These are phyloP conservation scores for Platanus orientalis DNA, from an alignment of 164 flowering plant species.

Conservation along the genomic window DNA sequence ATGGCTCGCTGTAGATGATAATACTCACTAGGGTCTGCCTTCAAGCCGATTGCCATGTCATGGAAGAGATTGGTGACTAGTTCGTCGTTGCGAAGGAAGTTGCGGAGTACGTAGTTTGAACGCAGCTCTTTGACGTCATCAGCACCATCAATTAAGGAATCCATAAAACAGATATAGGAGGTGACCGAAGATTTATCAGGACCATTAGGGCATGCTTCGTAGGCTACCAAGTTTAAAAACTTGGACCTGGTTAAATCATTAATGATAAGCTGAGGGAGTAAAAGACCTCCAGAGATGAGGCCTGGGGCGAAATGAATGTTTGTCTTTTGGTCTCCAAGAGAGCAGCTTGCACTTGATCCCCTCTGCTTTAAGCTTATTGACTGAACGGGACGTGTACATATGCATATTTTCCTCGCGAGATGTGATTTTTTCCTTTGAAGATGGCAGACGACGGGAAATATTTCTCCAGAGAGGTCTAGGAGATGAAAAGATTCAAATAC, in stretches of 20 bases:
- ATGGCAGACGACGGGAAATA: too few relatives aligned
- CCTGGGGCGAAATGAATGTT: not conserved
- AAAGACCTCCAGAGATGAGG: not conserved
- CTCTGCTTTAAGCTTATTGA: slow-evolving; percentile 14
- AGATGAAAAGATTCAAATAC: slow-evolving; percentile 1
- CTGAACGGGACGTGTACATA: slow-evolving; percentile 10
- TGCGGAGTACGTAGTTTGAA: slow-evolving; percentile 2
- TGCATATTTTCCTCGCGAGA: not conserved
- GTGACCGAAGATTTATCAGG: not conserved
- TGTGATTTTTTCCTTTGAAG: too few relatives aligned
- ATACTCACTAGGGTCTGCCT: slow-evolving; percentile 1
- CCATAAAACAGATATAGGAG: slow-evolving; percentile 11
- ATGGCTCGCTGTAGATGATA: too few relatives aligned
- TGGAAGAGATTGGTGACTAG: slow-evolving; percentile 13
- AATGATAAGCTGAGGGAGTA: slow-evolving; percentile 11
- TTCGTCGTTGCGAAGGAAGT: slow-evolving; percentile 7
- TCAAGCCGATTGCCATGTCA: not conserved
- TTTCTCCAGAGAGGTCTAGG: slow-evolving; percentile 7
- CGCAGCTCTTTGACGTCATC: slow-evolving; percentile 16
- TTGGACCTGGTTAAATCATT: slow-evolving; percentile 4
- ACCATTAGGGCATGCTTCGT: slow-evolving; percentile 7
- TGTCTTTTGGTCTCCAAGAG: not conserved
- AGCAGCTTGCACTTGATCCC: slow-evolving; percentile 15
- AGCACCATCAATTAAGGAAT: slow-evolving; percentile 11
- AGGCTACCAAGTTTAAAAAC: slow-evolving; percentile 15